These are phyloP conservation scores for Boletus coccyginus DNA, from an alignment of 768 basidiomycete genomes.

Conservation along the genomic window DNA sequence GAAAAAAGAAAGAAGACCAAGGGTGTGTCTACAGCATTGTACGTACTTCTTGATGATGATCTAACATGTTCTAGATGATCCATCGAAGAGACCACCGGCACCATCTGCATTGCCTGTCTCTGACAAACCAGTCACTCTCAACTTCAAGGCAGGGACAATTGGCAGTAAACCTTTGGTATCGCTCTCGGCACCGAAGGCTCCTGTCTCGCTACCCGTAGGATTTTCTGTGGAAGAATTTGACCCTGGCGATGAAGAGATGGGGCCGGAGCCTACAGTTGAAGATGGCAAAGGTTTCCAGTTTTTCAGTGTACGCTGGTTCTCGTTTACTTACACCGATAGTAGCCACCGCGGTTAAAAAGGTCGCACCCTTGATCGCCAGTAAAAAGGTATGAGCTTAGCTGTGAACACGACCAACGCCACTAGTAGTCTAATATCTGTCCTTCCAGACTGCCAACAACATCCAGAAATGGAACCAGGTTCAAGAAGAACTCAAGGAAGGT, in stretches of 20 bases:
- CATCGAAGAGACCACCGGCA: slow-evolving; percentile 39
- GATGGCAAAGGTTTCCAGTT: slow-evolving; percentile 40
- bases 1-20: slow-evolving; percentile 55
- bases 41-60: neutral
- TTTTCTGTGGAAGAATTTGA: slow-evolving; percentile 65
- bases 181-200: slow-evolving; percentile 28
- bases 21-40: slow-evolving; percentile 33
- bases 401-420: neutral
- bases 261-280: slow-evolving; percentile 44
- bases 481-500: slow-evolving; percentile 73
- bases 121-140: slow-evolving; percentile 79
- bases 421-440: slow-evolving; percentile 2
- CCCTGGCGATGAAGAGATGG: slow-evolving; percentile 38
- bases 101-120: slow-evolving; percentile 72
- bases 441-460: slow-evolving; percentile 78
- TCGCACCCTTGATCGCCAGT: slow-evolving; percentile 79
- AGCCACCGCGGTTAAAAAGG: slow-evolving; percentile 60
- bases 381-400: slow-evolving; percentile 59
- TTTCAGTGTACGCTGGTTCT: neutral
- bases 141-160: slow-evolving; percentile 49
- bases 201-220: slow-evolving; percentile 50
- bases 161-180: slow-evolving; percentile 19
- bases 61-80: slow-evolving; percentile 31
- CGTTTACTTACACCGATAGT: slow-evolving; percentile 9
- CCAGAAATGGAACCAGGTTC: slow-evolving; percentile 95